Evolutionary conservation across 1,139 yeast species (phyloP), one percentile per base, ranked within the genome.

Genomic region (Yamadazyma sp.): DNA sequence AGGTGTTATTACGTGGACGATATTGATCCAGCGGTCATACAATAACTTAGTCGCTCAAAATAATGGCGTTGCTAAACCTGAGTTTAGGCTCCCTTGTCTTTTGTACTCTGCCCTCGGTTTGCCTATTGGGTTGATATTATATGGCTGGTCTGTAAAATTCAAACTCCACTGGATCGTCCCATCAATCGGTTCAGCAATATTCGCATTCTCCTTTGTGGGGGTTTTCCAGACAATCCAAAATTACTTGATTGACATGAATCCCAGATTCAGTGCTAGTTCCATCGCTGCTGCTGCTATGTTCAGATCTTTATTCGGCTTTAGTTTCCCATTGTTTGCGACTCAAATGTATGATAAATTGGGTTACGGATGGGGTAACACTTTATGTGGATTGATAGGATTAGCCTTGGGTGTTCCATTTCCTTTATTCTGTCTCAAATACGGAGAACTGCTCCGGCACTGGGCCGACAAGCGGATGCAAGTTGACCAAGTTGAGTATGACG

Each of bases 351-450:
- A 49, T 17, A 56, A 43, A 18, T 52, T 75, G 23, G 77, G 79
- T 22, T 79, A 79, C 47, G 87, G 86, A 5, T 81, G 87, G 87
- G 83, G 84, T 14, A 78, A 78, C 49, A 75, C 85, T 0, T 55
- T 81, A 51, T 77, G 81, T 54, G 87, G 77, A 0, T 62, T 80
- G 27, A 59, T 80, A 35, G 81, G 75, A 8, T 51, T 80, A 25
- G 72, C 66, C 1, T 62, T 81, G 34, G 87, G 87, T 5, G 60
- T 81, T 5, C 87, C 85, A 3, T 81, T 80, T 62, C 87, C 87
- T 2, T 49, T 80, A 12, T 67, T 79, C 42, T 78, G 83, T 31
- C 66, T 73, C 38, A 59, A 66, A 39, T 74, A 76, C 41, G 87
- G 87, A 10, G 83, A 79, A 49, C 58, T 62, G 22, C 56, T 81